Evolutionary conservation across 345 rosid species (phyloP).

Genomic region (Linum tenue): DNA sequence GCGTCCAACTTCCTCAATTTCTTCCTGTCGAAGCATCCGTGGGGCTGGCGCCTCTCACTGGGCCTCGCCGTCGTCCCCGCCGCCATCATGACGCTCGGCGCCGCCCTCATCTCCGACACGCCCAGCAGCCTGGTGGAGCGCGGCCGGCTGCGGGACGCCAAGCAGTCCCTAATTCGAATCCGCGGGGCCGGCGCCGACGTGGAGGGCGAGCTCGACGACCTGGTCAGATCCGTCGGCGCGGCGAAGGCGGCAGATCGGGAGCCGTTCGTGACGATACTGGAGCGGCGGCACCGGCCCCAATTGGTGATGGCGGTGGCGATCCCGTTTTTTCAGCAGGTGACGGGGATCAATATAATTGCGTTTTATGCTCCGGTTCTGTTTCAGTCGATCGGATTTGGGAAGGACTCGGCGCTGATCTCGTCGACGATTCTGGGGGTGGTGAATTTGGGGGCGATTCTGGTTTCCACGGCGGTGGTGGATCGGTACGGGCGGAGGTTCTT

Average conservation of each 20-base stretch:
- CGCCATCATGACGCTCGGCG: slow-evolving; percentile 55
- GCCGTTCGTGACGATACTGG: slow-evolving; percentile 43
- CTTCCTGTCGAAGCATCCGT: slow-evolving; percentile 37
- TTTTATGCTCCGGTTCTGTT: slow-evolving; percentile 77
- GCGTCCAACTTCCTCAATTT: slow-evolving; percentile 55
- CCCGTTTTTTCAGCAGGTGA: slow-evolving; percentile 70
- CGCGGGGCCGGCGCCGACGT: slow-evolving; percentile 37
- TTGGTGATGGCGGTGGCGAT: slow-evolving; percentile 58
- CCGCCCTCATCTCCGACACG: slow-evolving; percentile 60
- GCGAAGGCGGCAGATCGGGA: slow-evolving; percentile 37
- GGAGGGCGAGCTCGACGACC: slow-evolving; percentile 46
- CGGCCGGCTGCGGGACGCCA: slow-evolving; percentile 49
- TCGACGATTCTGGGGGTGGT: slow-evolving; percentile 62
- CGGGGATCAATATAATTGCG: slow-evolving; percentile 68
- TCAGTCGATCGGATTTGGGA: slow-evolving; percentile 70
- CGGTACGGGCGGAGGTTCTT: slow-evolving; percentile 62
- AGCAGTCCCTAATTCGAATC: slow-evolving; percentile 33
- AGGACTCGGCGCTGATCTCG: slow-evolving; percentile 48
- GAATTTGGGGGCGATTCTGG: slow-evolving; percentile 49
- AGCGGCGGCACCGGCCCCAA: slow-evolving; percentile 69
- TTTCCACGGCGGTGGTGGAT: slow-evolving; percentile 56
- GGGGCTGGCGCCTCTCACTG: slow-evolving; percentile 78
- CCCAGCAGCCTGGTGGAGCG: slow-evolving; percentile 66
- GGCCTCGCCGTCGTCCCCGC: slow-evolving; percentile 74
- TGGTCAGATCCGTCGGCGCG: slow-evolving; percentile 36